A percentile compares a stretch with the other conserved stretches of the same genome.
Conservation (phyloP, 805 yeast species). For the Sungouiozyma ichnusensis region DNA sequence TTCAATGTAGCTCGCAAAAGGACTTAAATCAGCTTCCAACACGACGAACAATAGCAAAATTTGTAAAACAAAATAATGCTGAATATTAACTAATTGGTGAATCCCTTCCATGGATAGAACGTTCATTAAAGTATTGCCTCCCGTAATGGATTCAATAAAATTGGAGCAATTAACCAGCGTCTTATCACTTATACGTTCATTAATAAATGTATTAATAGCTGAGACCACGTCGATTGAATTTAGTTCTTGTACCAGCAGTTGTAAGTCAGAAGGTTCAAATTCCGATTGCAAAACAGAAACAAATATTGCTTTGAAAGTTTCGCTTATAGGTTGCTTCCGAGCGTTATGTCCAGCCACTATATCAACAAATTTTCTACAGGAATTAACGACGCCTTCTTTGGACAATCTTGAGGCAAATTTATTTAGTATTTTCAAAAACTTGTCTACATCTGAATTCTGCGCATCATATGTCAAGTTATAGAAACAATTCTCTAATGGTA, state of each 20-base stretch:
- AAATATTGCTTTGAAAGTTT: conserved; percentile 30
- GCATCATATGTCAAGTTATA: conserved; percentile 14
- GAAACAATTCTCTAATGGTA: conserved; percentile 22
- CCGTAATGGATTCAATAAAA: conserved; percentile 17
- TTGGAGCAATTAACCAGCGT: conserved; percentile 1
- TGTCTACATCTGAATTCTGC: neutral
- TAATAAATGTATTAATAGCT: conserved; percentile 31
- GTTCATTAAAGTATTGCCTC: conserved; percentile 14
- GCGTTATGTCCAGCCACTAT: conserved; percentile 28
- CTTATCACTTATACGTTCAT: conserved; percentile 13
- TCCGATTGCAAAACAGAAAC: conserved; percentile 32
- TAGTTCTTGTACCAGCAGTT: conserved; percentile 33
- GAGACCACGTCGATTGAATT: conserved; percentile 31
- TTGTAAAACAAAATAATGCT: conserved; percentile 26
- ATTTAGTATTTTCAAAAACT: conserved; percentile 28
- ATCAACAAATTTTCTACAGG: conserved; percentile 30
- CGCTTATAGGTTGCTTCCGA: conserved; percentile 24
- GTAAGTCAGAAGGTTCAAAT: conserved; percentile 32
- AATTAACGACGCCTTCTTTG: conserved; percentile 25
- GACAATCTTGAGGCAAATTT: conserved; percentile 35
- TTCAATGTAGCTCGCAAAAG: conserved; percentile 15
- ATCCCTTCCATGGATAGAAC: conserved; percentile 21
- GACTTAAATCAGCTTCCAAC: conserved; percentile 29
- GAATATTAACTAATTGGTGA: conserved; percentile 22
- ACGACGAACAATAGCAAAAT: conserved; percentile 29